Conservation (phyloP, 2,329 filamentous ascomycete genomes). For the Aspergillus jensenii region DNA sequence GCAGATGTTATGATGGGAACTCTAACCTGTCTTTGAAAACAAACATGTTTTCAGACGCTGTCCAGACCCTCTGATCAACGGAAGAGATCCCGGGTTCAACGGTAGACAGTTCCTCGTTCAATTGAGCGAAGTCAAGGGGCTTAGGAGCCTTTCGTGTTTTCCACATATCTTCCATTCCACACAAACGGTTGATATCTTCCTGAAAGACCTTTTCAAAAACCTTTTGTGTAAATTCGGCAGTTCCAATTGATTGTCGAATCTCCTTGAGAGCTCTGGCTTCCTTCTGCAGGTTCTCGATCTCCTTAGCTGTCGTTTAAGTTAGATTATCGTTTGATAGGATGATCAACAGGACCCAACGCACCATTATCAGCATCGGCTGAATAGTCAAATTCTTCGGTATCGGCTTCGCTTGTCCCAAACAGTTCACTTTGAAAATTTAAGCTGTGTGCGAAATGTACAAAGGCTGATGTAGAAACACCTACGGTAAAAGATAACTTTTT, state of each 20-base stretch:
- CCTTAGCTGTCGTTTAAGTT: slow-evolving; percentile 53
- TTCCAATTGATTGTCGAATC: slow-evolving; percentile 79
- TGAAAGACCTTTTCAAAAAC: slow-evolving; percentile 94
- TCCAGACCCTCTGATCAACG: slow-evolving; percentile 77
- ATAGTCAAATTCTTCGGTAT: slow-evolving; percentile 74
- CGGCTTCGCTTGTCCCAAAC: slow-evolving; percentile 88
- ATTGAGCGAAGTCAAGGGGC: slow-evolving; percentile 66
- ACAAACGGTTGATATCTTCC: slow-evolving; percentile 76
- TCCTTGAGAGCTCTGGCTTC: slow-evolving; percentile 81
- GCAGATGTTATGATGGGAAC: background rate
- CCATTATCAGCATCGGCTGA: slow-evolving; percentile 79
- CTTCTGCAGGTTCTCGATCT: slow-evolving; percentile 82
- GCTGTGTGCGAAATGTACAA: background rate
- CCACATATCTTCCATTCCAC: slow-evolving; percentile 96
- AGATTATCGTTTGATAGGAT: slow-evolving; percentile 11
- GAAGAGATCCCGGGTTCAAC: slow-evolving; percentile 55
- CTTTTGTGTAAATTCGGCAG: slow-evolving; percentile 70
- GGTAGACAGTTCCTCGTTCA: slow-evolving; percentile 55
- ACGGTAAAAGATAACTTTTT: slow-evolving; percentile 91
- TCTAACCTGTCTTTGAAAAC: slow-evolving; percentile 75
- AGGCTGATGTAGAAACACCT: slow-evolving; percentile 10
- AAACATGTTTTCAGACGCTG: slow-evolving; percentile 75
- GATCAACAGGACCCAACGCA: slow-evolving; percentile 29
- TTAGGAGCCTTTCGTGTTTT: slow-evolving; percentile 74
- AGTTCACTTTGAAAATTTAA: slow-evolving; percentile 61